These are phyloP conservation scores for Cladorrhinum samala DNA, from an alignment of 495 filamentous ascomycete species.

Conservation along the genomic window DNA sequence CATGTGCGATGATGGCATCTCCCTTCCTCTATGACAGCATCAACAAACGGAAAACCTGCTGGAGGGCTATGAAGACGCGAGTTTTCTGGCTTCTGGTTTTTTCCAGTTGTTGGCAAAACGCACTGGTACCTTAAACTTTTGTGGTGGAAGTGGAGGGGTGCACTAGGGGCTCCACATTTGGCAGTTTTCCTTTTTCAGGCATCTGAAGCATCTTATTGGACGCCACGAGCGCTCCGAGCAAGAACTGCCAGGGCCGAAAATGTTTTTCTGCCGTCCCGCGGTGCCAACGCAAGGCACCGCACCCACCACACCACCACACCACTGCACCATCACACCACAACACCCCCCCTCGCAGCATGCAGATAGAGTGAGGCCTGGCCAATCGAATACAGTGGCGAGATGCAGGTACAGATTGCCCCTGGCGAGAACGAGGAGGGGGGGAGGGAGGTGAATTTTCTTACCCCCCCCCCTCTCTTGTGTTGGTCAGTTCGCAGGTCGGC, in stretches of 20 bases:
- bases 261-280: background rate
- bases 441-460: background rate
- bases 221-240: conserved; percentile 1
- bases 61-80: too few relatives aligned
- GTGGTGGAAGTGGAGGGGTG: too few relatives aligned
- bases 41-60: too few relatives aligned
- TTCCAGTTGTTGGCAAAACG: too few relatives aligned
- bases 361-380: background rate
- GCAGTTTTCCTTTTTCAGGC: conserved; percentile 1
- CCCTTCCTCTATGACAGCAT: too few relatives aligned
- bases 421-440: background rate
- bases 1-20: background rate
- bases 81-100: too few relatives aligned
- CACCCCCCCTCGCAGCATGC: background rate
- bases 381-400: conserved; percentile 3
- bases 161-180: conserved; percentile 1
- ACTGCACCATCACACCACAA: too few relatives aligned
- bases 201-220: background rate
- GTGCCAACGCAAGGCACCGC: background rate
- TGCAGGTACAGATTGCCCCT: background rate
- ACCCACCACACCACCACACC: background rate
- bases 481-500: background rate
- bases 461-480: background rate
- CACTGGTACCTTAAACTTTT: too few relatives aligned
- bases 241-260: background rate